phyloP scores from a whole-genome alignment of 108 stramenopile genomes.

The Pseudonitzschia multiseries region DNA sequence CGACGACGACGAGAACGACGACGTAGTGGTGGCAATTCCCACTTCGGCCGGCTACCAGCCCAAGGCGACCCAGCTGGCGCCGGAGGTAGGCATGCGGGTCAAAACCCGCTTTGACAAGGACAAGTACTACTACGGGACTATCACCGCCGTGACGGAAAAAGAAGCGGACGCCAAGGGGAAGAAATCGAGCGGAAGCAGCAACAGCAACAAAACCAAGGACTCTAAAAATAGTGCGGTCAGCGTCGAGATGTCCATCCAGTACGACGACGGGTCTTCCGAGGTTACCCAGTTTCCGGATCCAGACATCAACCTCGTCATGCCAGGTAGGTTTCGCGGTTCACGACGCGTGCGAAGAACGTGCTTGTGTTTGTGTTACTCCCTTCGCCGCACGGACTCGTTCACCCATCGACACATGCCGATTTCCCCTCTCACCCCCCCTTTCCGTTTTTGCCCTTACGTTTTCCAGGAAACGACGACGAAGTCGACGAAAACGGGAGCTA shows the following conservation, averaged over 20 bases:
- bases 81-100: conserved; percentile 71
- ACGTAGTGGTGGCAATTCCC: conserved; percentile 40
- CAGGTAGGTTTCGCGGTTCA: conserved; percentile 47
- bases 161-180: conserved; percentile 10
- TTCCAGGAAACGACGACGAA: conserved; percentile 43
- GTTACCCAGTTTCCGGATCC: conserved; percentile 68
- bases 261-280: conserved; percentile 80
- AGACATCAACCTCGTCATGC: conserved; percentile 66
- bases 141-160: conserved; percentile 37
- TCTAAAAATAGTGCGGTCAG: conserved; percentile 24
- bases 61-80: conserved; percentile 17
- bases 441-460: conserved; percentile 2
- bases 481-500: conserved; percentile 47
- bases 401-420: no score
- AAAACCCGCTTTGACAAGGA: conserved; percentile 65
- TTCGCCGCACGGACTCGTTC: no score
- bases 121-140: conserved; percentile 60
- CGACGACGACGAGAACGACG: conserved; percentile 22
- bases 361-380: no score
- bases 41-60: conserved; percentile 1
- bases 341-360: no score
- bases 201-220: conserved; percentile 4
- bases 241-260: conserved; percentile 55
- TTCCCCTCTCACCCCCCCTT: no score
- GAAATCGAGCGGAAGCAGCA: background rate